Evolutionary conservation across 139 green algal genomes (phyloP).

Genomic region (Coelastrella sp.): DNA sequence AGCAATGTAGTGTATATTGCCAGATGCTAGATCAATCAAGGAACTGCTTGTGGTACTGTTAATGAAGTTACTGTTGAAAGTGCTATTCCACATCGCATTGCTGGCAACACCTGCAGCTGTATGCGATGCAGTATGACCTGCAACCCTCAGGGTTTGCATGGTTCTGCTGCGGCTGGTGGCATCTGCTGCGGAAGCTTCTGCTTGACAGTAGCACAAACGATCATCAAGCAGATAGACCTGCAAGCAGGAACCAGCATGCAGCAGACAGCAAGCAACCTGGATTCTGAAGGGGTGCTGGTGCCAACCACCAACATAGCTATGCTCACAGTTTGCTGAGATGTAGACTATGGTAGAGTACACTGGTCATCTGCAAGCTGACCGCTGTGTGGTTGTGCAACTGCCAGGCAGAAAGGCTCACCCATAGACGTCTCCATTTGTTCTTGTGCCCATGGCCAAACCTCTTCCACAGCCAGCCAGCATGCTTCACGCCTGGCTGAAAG

Average conservation of each 20-base stretch:
- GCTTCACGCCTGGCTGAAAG: slow-evolving; percentile 9
- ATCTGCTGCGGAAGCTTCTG: background rate
- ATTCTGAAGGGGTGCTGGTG: too few relatives aligned
- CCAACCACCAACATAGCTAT: too few relatives aligned
- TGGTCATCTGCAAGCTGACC: background rate
- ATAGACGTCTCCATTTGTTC: slow-evolving; percentile 41
- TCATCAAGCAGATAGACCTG: slow-evolving; percentile 69
- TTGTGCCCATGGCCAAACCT: slow-evolving; percentile 42
- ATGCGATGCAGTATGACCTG: slow-evolving; percentile 9
- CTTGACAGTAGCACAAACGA: slow-evolving; percentile 64
- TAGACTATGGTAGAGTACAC: background rate
- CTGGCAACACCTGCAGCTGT: background rate
- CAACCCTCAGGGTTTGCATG: background rate
- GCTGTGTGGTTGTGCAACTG: background rate
- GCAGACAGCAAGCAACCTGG: too few relatives aligned
- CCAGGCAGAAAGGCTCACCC: background rate
- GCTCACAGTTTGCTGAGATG: too few relatives aligned
- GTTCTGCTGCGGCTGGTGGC: background rate
- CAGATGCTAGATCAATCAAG: background rate
- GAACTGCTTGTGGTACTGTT: background rate
- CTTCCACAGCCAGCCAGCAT: slow-evolving; percentile 51
- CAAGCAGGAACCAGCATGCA: background rate
- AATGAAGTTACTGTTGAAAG: background rate
- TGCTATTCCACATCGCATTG: background rate
- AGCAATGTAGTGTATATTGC: slow-evolving; percentile 60